Conservation (phyloP, 1,284 basidiomycete genomes). For the Mrakiaceae sp. region DNA sequence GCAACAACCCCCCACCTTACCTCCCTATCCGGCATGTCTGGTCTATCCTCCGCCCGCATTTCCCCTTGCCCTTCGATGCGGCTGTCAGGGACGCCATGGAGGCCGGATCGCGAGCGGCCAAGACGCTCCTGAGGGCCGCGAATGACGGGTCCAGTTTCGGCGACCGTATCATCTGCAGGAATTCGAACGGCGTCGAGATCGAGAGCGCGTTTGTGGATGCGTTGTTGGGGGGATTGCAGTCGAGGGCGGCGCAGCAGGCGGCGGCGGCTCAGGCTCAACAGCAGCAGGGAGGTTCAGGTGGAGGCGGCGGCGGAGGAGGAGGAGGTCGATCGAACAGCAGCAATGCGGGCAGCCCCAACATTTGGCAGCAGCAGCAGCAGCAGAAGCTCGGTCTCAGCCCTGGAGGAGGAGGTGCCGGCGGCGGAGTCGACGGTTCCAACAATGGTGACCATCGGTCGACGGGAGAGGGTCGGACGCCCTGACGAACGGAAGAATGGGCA, state of each 20-base stretch:
- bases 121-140: constrained; percentile 4
- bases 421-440: not conserved
- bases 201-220: not conserved
- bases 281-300: too few relatives aligned
- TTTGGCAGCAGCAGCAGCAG: too few relatives aligned
- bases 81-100: constrained; percentile 16
- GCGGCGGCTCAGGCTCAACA: not conserved
- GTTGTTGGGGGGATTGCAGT: not conserved
- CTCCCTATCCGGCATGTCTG: constrained; percentile 12
- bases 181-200: constrained; percentile 15
- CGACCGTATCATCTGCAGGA: constrained; percentile 11
- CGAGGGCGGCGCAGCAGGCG: not conserved
- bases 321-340: too few relatives aligned
- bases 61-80: constrained; percentile 5
- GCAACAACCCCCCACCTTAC: not conserved
- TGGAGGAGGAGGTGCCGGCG: not conserved
- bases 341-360: too few relatives aligned
- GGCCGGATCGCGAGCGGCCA: constrained; percentile 11
- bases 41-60: constrained; percentile 8
- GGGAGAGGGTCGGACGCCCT: not conserved
- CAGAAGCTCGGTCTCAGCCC: not conserved
- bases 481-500: not conserved
- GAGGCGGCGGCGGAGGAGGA: too few relatives aligned
- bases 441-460: not conserved
- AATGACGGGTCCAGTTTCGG: constrained; percentile 2